These are phyloP conservation scores for Hemileia vastatrix DNA, from an alignment of 1,284 basidiomycete species.

Conservation along the genomic window DNA sequence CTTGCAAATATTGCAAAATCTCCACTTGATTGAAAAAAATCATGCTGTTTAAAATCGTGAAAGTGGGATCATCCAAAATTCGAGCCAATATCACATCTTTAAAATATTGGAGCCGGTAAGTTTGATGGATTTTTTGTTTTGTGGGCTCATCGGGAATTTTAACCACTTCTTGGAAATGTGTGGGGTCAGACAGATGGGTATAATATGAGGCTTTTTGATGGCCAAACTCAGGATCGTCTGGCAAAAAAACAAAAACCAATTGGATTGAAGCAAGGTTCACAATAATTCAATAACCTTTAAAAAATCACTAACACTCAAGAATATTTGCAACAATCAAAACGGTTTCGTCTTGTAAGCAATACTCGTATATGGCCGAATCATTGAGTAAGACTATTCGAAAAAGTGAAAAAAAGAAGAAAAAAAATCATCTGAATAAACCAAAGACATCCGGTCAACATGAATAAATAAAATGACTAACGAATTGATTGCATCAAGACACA, in stretches of 20 bases:
- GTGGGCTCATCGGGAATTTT: constrained; percentile 63
- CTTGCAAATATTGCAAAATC: constrained; percentile 81
- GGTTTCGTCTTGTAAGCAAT: constrained; percentile 83
- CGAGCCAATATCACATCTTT: constrained; percentile 96
- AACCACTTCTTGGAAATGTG: constrained; percentile 77
- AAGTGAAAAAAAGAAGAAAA: background rate
- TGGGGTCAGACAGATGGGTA: constrained; percentile 70
- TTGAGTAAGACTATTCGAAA: constrained; percentile 71
- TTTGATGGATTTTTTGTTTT: constrained; percentile 83
- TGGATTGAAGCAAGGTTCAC: background rate
- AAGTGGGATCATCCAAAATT: constrained; percentile 87
- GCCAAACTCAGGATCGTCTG: constrained; percentile 95
- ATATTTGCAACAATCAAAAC: constrained; percentile 90
- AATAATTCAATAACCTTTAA: background rate
- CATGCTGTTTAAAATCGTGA: constrained; percentile 90
- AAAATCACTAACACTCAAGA: constrained; percentile 86
- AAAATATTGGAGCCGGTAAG: constrained; percentile 89
- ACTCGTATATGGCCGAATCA: constrained; percentile 88
- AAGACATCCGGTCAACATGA: background rate
- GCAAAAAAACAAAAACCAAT: constrained; percentile 17
- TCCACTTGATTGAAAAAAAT: constrained; percentile 99
- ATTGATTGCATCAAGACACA: constrained; percentile 92
- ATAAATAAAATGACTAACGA: constrained; percentile 53
- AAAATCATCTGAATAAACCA: background rate
- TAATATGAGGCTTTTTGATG: constrained; percentile 91